Conservation (phyloP, 495 filamentous ascomycete species). For the Emericellopsis terricola region DNA sequence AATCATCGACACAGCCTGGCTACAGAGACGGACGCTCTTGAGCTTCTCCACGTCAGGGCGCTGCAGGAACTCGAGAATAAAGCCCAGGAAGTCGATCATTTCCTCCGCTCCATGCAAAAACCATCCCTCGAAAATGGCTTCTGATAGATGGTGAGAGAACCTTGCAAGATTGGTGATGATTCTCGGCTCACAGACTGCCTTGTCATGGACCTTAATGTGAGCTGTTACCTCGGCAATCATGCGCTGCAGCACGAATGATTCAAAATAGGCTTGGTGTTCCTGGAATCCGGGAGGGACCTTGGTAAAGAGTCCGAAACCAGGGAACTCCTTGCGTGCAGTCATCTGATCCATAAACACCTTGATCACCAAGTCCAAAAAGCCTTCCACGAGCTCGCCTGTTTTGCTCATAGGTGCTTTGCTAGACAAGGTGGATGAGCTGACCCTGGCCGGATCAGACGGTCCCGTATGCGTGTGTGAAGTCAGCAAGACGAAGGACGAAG, state of each 20-base stretch:
- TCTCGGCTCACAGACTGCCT: constrained; percentile 59
- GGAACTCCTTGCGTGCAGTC: constrained; percentile 69
- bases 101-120: constrained; percentile 72
- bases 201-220: constrained; percentile 49
- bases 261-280: constrained; percentile 87
- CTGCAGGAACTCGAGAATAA: constrained; percentile 72
- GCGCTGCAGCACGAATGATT: constrained; percentile 69
- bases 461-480: constrained; percentile 44
- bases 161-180: constrained; percentile 72
- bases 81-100: constrained; percentile 74
- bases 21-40: constrained; percentile 81
- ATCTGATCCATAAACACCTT: constrained; percentile 70
- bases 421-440: constrained; percentile 43
- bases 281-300: constrained; percentile 82
- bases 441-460: constrained; percentile 35
- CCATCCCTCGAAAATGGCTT: constrained; percentile 91
- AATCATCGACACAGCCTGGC: constrained; percentile 55
- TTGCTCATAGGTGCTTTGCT: constrained; percentile 30
- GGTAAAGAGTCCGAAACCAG: constrained; percentile 72
- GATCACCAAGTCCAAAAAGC: constrained; percentile 54
- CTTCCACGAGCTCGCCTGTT: constrained; percentile 54
- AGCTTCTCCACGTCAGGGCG: constrained; percentile 60
- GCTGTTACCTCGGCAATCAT: constrained; percentile 54
- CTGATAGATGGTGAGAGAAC: constrained; percentile 59
- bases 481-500: constrained; percentile 80